Base-by-base conservation (phyloP, 208 protist species). In the Naegleria lovaniensis region DNA sequence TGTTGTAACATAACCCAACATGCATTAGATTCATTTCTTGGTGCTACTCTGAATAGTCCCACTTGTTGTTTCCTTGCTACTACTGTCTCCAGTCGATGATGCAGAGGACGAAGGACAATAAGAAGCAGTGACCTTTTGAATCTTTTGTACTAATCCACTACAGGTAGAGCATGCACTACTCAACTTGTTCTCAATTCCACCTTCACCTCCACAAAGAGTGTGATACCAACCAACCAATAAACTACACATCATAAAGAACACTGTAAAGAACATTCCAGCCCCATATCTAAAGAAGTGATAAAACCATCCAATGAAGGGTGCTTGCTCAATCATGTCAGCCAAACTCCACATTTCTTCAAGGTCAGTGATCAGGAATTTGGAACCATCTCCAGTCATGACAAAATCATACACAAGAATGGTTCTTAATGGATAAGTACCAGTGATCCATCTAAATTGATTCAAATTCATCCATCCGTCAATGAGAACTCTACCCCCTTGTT, bases 331-430 rank as follows among this genome's bases (percentile, higher is more conserved):
- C 22, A 88, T 33, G 55, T 88, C 85, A n/a, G 41, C 85, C 33
- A 88, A 88, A 88, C 85, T 88, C 85, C 85, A 88, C 39, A 88
- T 88, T 88, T 88, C 85, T 88, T 88, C 85, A 1, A 58, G 22
- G 16, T 58, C 41, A 5, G 43, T 51, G 5, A 88, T 88, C 0
- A 43, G 0, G 36, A 88, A 88, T 38, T 25, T 29, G 0, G 5
- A 36, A 48, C 85, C 85, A 58, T 58, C 85, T 29, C 33, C 85
- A 38, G 5, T 58, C 5, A 88, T 38, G 4, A 40, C 43, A 58
- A 88, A 88, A 58, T 58, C 43, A 58, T 88, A 88, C 0, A 58
- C 85, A 16, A 88, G 41, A 38, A 58, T 6, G 11, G 85, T 88
- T 58, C 85, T 29, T 19, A 88, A 58, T 25, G 85, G 85, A 88